Evolutionary conservation across 1,284 basidiomycete genomes (phyloP).

Genomic region (Puccinia brachypodii): DNA sequence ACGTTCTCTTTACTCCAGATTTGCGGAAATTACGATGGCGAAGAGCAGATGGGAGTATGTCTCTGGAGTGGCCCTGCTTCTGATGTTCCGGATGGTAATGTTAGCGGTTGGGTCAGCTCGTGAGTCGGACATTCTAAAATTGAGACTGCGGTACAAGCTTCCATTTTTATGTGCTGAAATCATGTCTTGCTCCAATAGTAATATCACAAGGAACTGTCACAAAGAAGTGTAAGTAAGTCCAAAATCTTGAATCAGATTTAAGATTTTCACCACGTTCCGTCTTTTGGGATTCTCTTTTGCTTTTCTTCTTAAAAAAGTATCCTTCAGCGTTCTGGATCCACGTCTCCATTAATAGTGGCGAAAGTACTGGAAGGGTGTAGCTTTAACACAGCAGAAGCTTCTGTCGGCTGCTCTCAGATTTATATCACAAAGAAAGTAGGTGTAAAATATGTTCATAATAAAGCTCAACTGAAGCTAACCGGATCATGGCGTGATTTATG

Average conservation of each 20-base stretch:
- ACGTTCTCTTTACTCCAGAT: background rate
- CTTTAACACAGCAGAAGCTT: conserved; percentile 8
- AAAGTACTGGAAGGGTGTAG: conserved; percentile 20
- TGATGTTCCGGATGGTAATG: background rate
- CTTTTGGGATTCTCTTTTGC: background rate
- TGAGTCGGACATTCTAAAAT: background rate
- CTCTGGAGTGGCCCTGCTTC: conserved; percentile 24
- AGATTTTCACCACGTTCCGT: background rate
- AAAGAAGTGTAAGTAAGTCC: conserved; percentile 16
- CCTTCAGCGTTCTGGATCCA: background rate
- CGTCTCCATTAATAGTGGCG: background rate
- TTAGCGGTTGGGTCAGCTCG: conserved; percentile 12
- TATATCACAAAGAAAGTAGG: conserved; percentile 27
- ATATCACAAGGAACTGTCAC: conserved; percentile 1
- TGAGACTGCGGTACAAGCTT: background rate
- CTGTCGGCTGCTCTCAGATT: conserved; percentile 15
- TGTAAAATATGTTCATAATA: background rate
- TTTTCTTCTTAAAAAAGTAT: background rate
- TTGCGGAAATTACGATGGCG: conserved; percentile 11
- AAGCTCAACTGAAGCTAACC: background rate
- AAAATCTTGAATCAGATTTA: background rate
- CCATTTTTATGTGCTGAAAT: background rate
- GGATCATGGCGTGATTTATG: background rate
- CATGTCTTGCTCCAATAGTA: background rate
- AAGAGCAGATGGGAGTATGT: conserved; percentile 24